A percentile compares a stretch with the other conserved stretches of the same genome.
phyloP scores from a whole-genome alignment of 257 asterid genomes.

The Nicotiana paniculata region DNA sequence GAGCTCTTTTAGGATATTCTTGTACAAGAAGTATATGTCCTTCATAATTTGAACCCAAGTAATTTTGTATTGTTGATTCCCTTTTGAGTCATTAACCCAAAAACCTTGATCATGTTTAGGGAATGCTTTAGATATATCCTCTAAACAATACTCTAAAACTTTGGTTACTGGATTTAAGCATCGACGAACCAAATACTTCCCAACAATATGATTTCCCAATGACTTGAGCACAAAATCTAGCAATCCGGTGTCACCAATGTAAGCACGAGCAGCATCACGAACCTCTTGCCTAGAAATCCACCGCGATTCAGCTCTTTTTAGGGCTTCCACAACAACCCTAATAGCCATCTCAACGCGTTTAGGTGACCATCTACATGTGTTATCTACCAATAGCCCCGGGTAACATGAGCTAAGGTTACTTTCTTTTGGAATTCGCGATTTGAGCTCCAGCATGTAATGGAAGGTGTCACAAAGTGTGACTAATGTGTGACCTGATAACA shows the following conservation, averaged over 20 bases:
- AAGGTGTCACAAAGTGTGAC: slow-evolving; percentile 52
- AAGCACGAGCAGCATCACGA: slow-evolving; percentile 75
- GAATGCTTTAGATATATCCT: slow-evolving; percentile 56
- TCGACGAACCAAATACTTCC: slow-evolving; percentile 74
- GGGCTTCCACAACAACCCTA: slow-evolving; percentile 79
- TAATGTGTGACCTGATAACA: slow-evolving; percentile 63
- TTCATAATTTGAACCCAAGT: slow-evolving; percentile 66
- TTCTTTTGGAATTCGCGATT: slow-evolving; percentile 52
- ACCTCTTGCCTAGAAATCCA: slow-evolving; percentile 95
- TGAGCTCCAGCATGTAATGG: slow-evolving; percentile 68
- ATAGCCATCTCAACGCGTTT: slow-evolving; percentile 93
- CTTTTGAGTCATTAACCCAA: slow-evolving; percentile 20
- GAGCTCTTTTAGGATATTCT: slow-evolving; percentile 32
- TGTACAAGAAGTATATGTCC: slow-evolving; percentile 55
- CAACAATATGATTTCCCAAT: slow-evolving; percentile 84
- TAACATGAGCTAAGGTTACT: slow-evolving; percentile 23
- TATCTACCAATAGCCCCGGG: slow-evolving; percentile 50
- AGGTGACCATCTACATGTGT: slow-evolving; percentile 92
- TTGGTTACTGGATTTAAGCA: slow-evolving; percentile 89
- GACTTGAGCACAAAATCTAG: slow-evolving; percentile 93
- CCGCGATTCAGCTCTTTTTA: slow-evolving; percentile 59
- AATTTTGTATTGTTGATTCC: slow-evolving; percentile 35
- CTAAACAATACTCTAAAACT: slow-evolving; percentile 80
- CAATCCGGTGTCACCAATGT: slow-evolving; percentile 89
- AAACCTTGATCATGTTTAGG: slow-evolving; percentile 37